Base-by-base conservation (phyloP, 108 stramenopile species). In the Pseudonitzschia pungens region DNA sequence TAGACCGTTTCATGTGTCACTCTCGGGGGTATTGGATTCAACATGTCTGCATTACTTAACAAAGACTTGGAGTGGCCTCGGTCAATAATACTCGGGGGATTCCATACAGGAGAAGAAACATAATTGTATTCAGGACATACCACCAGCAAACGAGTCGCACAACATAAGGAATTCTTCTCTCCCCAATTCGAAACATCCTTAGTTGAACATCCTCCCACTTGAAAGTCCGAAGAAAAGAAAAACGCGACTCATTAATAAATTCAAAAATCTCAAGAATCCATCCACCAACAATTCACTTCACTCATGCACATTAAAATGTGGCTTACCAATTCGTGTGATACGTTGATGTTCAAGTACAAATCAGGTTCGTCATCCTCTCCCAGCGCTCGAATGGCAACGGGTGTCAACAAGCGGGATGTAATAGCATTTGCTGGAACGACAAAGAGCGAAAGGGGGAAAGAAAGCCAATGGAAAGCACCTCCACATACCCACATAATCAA, bases 361-460 rank as follows among this genome's bases (percentile, higher is more conserved):
- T 88, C 85, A 27, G 66, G 72, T 68, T 51, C 27, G 36, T 50
- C 45, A 45, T 59, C 36, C 14, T 32, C 51, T 54, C 72, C 48
- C 18, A 26, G 28, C 21, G 16, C 32, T 51, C 69, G 65, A 56
- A 88, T 84, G 14, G 42, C 57, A 71, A 69, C 72, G 40, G 92
- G 92, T 4, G 87, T 90, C 77, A 89, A 66, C 72, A 66, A 86
- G 50, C 86, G 74, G 44, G 85, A 86, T 65, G 89, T 68, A 5
- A 77, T 32, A 8, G 90, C 92, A 55, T 85, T 85, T 4, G 83
- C 18, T 5, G 70, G 53, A 20, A 90, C 85, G 52, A 93, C 50
- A 31, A 86, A 60, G 10, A 76, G 16, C 57, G 88, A 89, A 59
- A 93, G 77, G 14, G 68, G 50, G 53, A 81, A 80, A 18, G 87